These are phyloP conservation scores for Panicum miliaceum DNA, from an alignment of 176 grass and related monocot genomes.

Conservation along the genomic window DNA sequence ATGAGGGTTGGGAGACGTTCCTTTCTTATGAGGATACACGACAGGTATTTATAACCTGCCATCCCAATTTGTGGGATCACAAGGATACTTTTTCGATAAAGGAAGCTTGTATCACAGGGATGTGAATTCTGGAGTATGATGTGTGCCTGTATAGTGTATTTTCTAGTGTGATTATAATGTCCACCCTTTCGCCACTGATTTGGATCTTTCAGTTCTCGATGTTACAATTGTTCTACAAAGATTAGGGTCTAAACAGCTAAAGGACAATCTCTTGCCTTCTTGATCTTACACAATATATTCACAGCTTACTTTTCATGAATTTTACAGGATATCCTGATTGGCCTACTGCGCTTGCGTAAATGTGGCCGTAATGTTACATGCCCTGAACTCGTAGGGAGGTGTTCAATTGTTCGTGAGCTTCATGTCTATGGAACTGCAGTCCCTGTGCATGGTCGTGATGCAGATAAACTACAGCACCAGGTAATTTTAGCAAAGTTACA, in stretches of 20 bases:
- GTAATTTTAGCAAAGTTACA: constrained; percentile 42
- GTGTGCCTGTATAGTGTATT: background rate
- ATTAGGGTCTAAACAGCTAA: background rate
- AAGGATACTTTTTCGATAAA: background rate
- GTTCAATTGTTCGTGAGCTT: constrained; percentile 96
- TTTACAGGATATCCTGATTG: constrained; percentile 93
- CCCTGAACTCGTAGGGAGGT: constrained; percentile 85
- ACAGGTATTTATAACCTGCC: constrained; percentile 57
- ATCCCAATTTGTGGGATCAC: constrained; percentile 14
- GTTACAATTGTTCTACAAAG: background rate
- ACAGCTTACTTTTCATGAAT: constrained; percentile 24
- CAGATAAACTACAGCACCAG: constrained; percentile 92
- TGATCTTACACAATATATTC: constrained; percentile 2
- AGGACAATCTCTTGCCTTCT: background rate
- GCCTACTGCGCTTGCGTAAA: constrained; percentile 80
- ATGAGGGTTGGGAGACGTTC: constrained; percentile 99
- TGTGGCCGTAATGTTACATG: constrained; percentile 87
- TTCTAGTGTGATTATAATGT: background rate
- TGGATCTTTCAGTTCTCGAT: background rate
- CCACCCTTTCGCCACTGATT: background rate
- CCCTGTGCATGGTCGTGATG: constrained; percentile 90
- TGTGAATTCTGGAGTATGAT: constrained; percentile 2
- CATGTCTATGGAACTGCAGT: constrained; percentile 99
- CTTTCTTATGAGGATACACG: constrained; percentile 97
- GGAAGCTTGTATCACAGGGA: background rate